Percentiles rank a stretch among this genome's conserved stretches.
phyloP scores from a whole-genome alignment of 345 rosid species.

The Populus deltoides region DNA sequence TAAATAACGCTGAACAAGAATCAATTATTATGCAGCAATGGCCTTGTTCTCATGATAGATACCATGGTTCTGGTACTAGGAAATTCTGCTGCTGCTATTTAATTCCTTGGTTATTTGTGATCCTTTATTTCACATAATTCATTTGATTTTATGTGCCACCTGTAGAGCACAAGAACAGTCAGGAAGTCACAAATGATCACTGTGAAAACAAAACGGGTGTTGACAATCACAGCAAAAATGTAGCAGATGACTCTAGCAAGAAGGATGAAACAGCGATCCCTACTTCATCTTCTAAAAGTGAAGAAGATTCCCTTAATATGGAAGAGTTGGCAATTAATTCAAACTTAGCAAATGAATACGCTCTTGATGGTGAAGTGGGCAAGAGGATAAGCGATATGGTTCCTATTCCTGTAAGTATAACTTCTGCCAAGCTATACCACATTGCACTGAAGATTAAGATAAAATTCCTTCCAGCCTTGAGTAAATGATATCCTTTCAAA shows the following conservation, averaged over 20 bases:
- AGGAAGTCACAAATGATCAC: constrained; percentile 9
- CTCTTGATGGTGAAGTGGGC: constrained; percentile 66
- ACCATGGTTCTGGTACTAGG: constrained; percentile 22
- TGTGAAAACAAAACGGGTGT: background rate
- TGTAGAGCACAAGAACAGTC: constrained; percentile 34
- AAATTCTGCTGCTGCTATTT: constrained; percentile 12
- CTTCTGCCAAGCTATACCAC: background rate
- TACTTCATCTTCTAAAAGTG: constrained; percentile 23
- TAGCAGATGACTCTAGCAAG: constrained; percentile 10
- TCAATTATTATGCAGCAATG: constrained; percentile 69
- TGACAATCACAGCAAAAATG: constrained; percentile 14
- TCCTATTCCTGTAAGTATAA: constrained; percentile 63
- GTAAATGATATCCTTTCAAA: background rate
- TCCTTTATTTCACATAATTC: constrained; percentile 4
- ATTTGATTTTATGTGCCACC: background rate
- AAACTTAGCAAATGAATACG: constrained; percentile 51
- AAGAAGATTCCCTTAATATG: constrained; percentile 20
- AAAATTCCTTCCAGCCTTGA: background rate
- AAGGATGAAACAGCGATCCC: constrained; percentile 8
- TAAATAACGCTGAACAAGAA: constrained; percentile 24
- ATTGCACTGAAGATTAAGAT: constrained; percentile 1
- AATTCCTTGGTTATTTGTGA: constrained; percentile 1
- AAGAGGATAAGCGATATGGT: constrained; percentile 68
- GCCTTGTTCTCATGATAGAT: constrained; percentile 36
- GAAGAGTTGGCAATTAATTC: constrained; percentile 38